These are phyloP conservation scores for Dioscorea dumetorum DNA, from an alignment of 106 monocot genomes.

Conservation along the genomic window DNA sequence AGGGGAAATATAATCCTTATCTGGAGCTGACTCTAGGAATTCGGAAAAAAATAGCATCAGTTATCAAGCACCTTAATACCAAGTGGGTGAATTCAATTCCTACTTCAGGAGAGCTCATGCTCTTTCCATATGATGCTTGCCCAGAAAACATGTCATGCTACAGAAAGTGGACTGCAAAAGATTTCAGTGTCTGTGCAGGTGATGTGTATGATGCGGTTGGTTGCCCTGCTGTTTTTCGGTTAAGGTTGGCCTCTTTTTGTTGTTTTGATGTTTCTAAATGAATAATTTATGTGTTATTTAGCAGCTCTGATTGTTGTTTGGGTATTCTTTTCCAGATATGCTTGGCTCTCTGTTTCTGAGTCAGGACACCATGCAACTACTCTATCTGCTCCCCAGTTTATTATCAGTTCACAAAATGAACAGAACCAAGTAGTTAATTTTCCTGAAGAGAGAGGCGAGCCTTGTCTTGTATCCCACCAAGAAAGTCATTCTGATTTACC, in stretches of 20 bases:
- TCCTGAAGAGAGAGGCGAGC: constrained; percentile 4
- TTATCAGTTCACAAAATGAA: neutral
- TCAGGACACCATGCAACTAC: neutral
- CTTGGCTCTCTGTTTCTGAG: constrained; percentile 27
- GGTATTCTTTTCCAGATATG: constrained; percentile 28
- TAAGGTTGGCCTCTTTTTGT: constrained; percentile 36
- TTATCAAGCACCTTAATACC: constrained; percentile 50
- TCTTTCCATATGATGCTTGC: constrained; percentile 43
- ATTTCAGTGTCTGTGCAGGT: constrained; percentile 31
- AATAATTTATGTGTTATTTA: neutral
- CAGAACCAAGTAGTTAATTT: constrained; percentile 2
- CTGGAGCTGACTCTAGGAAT: constrained; percentile 54
- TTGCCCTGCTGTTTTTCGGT: constrained; percentile 46
- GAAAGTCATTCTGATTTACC: constrained; percentile 1
- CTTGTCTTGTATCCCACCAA: constrained; percentile 1
- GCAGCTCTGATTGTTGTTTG: neutral
- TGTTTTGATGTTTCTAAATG: neutral
- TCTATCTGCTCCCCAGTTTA: neutral
- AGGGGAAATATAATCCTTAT: constrained; percentile 63
- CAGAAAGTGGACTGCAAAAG: constrained; percentile 48
- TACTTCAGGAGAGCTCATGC: constrained; percentile 46
- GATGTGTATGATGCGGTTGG: constrained; percentile 54
- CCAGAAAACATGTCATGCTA: constrained; percentile 14
- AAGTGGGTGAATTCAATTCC: constrained; percentile 50
- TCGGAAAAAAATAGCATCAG: constrained; percentile 69